Base-by-base conservation (phyloP, 2,329 filamentous ascomycete genomes). In the Aureobasidium uvarum region DNA sequence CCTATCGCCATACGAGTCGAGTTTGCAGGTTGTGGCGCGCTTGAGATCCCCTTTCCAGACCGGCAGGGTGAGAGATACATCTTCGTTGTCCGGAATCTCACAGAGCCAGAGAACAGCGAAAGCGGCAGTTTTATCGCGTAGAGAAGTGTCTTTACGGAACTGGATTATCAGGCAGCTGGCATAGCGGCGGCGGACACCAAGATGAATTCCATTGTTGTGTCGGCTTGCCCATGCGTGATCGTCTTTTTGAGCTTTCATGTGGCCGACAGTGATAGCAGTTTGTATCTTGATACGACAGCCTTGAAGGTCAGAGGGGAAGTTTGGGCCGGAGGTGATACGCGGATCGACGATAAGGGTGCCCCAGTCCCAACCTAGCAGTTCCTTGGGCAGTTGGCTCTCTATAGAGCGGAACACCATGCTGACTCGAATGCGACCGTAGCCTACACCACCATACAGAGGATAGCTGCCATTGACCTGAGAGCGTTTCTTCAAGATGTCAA, bases 371-470 rank as follows among this genome's bases (percentile, higher is more conserved):
- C 89, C 89, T 0, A 85, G 76, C 38, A 88, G 74, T 59, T 84
- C 80, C 6, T 75, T 78, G 1, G 86, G 86, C 1, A 86, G 77
- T 69, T 88, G 82, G 1, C 90, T 75, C 66, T 88, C 82, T 2
- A 91, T 81, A 65, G 87, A 89, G 51, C 89, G 83, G 82, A 89
- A 92, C 2, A 92, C 86, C 79, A 92, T 81, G 18, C 88, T 91
- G 65, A 92, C 81, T 13, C 89, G 81, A 45, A 85, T 82, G 48
- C 87, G 83, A 1, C 89, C 89, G 69, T 86, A 89, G 3, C 89
- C 89, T n/a, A 91, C 83, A 0, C 89, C 89, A 3, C 89, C 89
- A 6, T 85, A 81, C 2, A 92, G 75, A 0, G 89, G 89, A 72
- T 85, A 92, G 66, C 80, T 85, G 8, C 84, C 82, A 74, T 87